Evolutionary conservation across 257 asterid genomes (phyloP).

Genomic region (Salvia splendens): DNA sequence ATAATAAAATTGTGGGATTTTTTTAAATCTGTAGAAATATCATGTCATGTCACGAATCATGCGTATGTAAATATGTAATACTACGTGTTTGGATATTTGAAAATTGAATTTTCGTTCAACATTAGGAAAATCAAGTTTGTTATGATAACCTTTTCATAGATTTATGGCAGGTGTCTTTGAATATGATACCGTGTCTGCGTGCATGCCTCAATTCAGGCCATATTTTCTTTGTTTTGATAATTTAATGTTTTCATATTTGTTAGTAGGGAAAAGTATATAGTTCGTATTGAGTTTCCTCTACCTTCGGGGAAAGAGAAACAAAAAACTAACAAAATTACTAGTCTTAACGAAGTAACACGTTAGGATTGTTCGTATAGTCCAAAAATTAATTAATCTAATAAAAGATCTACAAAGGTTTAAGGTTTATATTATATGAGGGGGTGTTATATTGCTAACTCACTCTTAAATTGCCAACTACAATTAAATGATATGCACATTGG

Average conservation of each 20-base stretch:
- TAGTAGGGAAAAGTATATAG: not conserved
- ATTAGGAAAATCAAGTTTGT: slow-evolving; percentile 5
- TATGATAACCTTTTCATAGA: not conserved
- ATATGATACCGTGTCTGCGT: not conserved
- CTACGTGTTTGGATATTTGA: slow-evolving; percentile 32
- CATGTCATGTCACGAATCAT: not conserved
- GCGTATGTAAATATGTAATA: not conserved
- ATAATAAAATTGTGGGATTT: too few species aligned
- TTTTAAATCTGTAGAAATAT: too few species aligned
- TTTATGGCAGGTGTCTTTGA: slow-evolving; percentile 5
- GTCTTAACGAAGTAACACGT: too few species aligned
- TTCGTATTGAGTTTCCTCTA: not conserved
- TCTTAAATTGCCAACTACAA: too few species aligned
- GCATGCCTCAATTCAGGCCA: not conserved
- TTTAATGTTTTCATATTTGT: not conserved
- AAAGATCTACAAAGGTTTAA: too few species aligned
- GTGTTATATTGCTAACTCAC: too few species aligned
- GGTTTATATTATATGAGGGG: too few species aligned
- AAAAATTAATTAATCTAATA: too few species aligned
- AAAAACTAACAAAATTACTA: too few species aligned
- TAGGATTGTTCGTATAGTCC: too few species aligned
- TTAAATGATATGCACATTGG: too few species aligned
- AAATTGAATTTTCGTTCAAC: slow-evolving; percentile 1
- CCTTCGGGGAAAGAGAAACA: not conserved
- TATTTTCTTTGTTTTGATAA: not conserved